phyloP scores from a whole-genome alignment of 257 asterid species.

The Salvia hispanica region DNA sequence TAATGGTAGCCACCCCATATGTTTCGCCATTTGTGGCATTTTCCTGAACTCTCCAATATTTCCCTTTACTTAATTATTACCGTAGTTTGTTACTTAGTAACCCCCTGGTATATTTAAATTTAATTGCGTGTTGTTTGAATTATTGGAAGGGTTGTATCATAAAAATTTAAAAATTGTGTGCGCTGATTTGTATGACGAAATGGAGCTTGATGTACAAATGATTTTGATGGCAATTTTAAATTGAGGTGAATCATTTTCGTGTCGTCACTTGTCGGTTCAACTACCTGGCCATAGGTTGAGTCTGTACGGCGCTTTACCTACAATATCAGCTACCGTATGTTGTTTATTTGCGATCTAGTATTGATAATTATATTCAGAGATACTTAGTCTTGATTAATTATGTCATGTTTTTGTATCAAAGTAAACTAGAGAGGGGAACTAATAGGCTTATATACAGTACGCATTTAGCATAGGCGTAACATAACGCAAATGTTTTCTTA shows the following conservation, averaged over 20 bases:
- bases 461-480: background rate
- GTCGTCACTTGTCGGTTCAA: conserved; percentile 22
- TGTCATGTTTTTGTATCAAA: background rate
- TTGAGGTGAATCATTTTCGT: too few species aligned
- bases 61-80: background rate
- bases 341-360: background rate
- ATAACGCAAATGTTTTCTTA: background rate
- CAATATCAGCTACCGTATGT: conserved; percentile 12
- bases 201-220: background rate
- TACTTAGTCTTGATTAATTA: background rate
- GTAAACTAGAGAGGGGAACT: background rate
- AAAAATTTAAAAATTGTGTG: background rate
- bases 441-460: background rate
- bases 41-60: conserved; percentile 4
- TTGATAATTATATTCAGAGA: background rate
- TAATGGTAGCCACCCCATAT: conserved; percentile 36
- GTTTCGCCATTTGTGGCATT: conserved; percentile 29
- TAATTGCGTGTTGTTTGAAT: background rate
- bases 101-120: background rate
- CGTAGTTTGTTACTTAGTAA: background rate
- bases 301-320: conserved; percentile 19
- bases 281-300: conserved; percentile 2
- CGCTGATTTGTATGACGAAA: background rate
- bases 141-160: conserved; percentile 16
- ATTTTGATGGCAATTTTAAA: background rate